A percentile compares a stretch with the other conserved stretches of the same genome.
These are phyloP conservation scores for Globisporangium uncinulatum DNA, from an alignment of 352 stramenopile genomes.

Conservation along the genomic window DNA sequence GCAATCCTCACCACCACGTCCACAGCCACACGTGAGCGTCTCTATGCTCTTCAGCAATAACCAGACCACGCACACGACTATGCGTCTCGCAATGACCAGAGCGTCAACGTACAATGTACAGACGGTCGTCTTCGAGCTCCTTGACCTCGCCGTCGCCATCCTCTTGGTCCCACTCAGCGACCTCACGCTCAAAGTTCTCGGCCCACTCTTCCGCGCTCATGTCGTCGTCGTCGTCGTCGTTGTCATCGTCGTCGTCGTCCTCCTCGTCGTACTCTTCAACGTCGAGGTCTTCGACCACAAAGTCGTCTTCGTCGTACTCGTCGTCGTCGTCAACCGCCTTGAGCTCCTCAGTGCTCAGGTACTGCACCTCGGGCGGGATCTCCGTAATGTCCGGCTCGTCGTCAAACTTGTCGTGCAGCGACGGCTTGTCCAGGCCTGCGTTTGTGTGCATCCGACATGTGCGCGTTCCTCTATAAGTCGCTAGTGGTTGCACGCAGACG, in stretches of 20 bases:
- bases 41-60: neutral
- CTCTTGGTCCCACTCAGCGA: slow-evolving; percentile 47
- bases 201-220: slow-evolving; percentile 54
- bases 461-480: neutral
- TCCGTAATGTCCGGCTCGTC: slow-evolving; percentile 40
- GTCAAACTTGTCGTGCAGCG: slow-evolving; percentile 49
- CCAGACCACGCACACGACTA: neutral
- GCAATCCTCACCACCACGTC: neutral
- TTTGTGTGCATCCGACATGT: neutral
- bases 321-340: slow-evolving; percentile 17
- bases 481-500: neutral
- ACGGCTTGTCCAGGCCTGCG: slow-evolving; percentile 38
- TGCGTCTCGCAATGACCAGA: neutral
- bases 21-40: neutral
- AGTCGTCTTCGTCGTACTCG: slow-evolving; percentile 22
- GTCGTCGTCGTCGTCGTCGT: slow-evolving; percentile 36
- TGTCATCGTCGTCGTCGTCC: slow-evolving; percentile 12
- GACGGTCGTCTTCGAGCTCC: slow-evolving; percentile 54
- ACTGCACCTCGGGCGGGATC: slow-evolving; percentile 56
- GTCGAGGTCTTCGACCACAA: slow-evolving; percentile 28
- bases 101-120: slow-evolving; percentile 48
- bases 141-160: slow-evolving; percentile 11
- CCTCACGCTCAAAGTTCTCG: slow-evolving; percentile 57
- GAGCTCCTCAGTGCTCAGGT: slow-evolving; percentile 41
- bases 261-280: slow-evolving; percentile 21